A percentile compares a stretch with the other conserved stretches of the same genome.
Evolutionary conservation across 2,329 filamentous ascomycete species (phyloP).

Genomic region (Scolecobasidium constrictum): DNA sequence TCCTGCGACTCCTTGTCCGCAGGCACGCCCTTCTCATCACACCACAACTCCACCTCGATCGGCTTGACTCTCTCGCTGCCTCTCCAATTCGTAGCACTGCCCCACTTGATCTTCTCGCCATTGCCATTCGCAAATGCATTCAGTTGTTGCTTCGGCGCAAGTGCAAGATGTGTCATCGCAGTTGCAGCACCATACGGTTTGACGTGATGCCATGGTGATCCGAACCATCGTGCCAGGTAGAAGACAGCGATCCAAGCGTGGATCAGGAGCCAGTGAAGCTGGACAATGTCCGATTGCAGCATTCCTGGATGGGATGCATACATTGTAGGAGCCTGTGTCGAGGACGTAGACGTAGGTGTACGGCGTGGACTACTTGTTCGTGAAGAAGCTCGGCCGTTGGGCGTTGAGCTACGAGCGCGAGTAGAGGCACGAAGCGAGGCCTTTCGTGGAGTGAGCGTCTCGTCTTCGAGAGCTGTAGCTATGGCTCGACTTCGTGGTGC

Average conservation of each 20-base stretch:
- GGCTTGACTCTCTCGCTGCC: slow-evolving; percentile 54
- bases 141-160: slow-evolving; percentile 54
- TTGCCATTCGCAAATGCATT: slow-evolving; percentile 36
- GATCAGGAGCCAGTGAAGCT: slow-evolving; percentile 58
- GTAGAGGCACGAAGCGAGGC: slow-evolving; percentile 7
- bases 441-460: slow-evolving; percentile 6
- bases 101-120: slow-evolving; percentile 67
- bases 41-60: slow-evolving; percentile 63
- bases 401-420: background rate
- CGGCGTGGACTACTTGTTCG: background rate
- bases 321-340: slow-evolving; percentile 42
- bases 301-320: slow-evolving; percentile 83
- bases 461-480: background rate
- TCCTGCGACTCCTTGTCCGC: slow-evolving; percentile 40
- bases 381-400: background rate
- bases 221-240: slow-evolving; percentile 62
- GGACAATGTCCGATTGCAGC: slow-evolving; percentile 70
- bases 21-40: slow-evolving; percentile 36
- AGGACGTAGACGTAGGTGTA: background rate
- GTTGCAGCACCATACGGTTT: slow-evolving; percentile 67
- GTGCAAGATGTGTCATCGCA: slow-evolving; percentile 66
- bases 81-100: slow-evolving; percentile 52
- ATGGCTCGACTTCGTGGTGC: slow-evolving; percentile 4
- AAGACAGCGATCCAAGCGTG: slow-evolving; percentile 59
- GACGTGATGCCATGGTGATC: slow-evolving; percentile 80